Base-by-base conservation (phyloP, 257 asterid species). In the Rhazya stricta region DNA sequence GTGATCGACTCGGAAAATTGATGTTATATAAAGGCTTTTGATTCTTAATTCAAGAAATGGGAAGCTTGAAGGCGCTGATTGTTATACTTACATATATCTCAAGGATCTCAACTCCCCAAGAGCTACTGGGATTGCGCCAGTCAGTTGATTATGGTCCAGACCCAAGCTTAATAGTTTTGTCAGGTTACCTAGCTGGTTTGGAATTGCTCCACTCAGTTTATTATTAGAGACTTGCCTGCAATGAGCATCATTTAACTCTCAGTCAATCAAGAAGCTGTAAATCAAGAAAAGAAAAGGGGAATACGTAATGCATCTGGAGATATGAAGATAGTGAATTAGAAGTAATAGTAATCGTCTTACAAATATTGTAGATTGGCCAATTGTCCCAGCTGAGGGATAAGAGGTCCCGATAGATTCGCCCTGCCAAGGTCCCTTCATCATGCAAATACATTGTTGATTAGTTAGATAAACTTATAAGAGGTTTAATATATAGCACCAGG, bases 351-450 rank as follows among this genome's bases (percentile, higher is more conserved):
- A 45, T 4, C 5, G n/a, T 32, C 92, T 86, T 74, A 89, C 96
- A 89, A 79, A 77, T 89, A 89, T 71, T 88, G 93, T 56, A 88
- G 96, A 30, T 74, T 80, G 48, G 85, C 77, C 3, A 89, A 86
- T 80, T 82, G 88, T 78, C 90, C 93, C 78, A 89, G 72, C 79
- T 86, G 89, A 62, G 90, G 90, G 43, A 86, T 89, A 66, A 88
- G 83, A 72, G 77, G 83, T 36, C 96, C 96, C 0, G 88, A 82
- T 43, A 89, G 77, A 83, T 85, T 86, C 23, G 93, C 93, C 46
- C 82, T 86, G 76, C 93, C 96, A 76, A 89, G 91, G 78, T 88
- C 91, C 79, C 96, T 89, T 79, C 80, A 76, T 15, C 25, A 21
- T 6, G 3, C 5, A 8, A 18, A 29, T 4, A 3, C n/a, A 25